phyloP scores from a whole-genome alignment of 1,284 basidiomycete genomes.

The Cutaneotrichosporon curvatum region DNA sequence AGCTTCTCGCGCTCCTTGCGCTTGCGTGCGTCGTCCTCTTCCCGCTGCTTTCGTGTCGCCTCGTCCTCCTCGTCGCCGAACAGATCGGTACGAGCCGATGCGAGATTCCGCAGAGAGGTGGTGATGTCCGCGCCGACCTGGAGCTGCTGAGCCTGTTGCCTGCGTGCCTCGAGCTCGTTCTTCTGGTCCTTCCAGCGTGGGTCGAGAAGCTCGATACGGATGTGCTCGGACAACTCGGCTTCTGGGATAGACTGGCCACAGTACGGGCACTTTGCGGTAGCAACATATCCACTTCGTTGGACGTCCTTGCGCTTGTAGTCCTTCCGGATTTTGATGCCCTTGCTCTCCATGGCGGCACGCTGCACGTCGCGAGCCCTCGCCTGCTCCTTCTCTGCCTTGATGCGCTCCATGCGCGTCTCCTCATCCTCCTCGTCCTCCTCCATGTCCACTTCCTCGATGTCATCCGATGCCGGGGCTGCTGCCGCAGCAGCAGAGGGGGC shows the following conservation, averaged over 20 bases:
- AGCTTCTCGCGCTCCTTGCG: conserved; percentile 81
- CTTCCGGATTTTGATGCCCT: conserved; percentile 91
- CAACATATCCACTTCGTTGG: conserved; percentile 55
- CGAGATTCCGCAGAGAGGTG: conserved; percentile 80
- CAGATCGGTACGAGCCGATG: conserved; percentile 84
- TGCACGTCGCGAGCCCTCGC: conserved; percentile 66
- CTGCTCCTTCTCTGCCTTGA: conserved; percentile 68
- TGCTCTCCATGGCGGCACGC: conserved; percentile 65
- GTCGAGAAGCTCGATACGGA: conserved; percentile 95
- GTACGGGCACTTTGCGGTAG: conserved; percentile 80
- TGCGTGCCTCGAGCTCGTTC: conserved; percentile 73
- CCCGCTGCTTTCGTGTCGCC: conserved; percentile 71
- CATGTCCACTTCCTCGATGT: conserved; percentile 54
- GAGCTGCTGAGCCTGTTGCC: conserved; percentile 80
- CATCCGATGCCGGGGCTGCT: conserved; percentile 56
- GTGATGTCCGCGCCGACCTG: conserved; percentile 78
- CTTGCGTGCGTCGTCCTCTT: conserved; percentile 69
- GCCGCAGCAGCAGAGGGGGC: conserved; percentile 55
- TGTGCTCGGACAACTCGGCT: conserved; percentile 92
- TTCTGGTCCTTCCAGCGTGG: conserved; percentile 96
- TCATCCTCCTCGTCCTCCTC: conserved; percentile 51
- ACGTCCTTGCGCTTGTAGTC: conserved; percentile 89
- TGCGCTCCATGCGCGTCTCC: conserved; percentile 57
- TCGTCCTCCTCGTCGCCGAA: conserved; percentile 81
- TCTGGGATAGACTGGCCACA: conserved; percentile 91